Evolutionary conservation across 306 rosid genomes (phyloP).

Genomic region (barrel medic (Medicago truncatula)): MtrunA17r5.0-ANR NC_053047.1:32448501-32449000

Average conservation of each 20-base stretch:
- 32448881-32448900: slow-evolving; percentile 21
- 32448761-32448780: slow-evolving; percentile 9
- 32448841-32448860: slow-evolving; percentile 95
- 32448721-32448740: not conserved
- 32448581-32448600: too few species aligned
- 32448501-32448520: too few species aligned
- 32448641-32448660: slow-evolving; percentile 10
- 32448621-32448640: not conserved
- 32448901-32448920: slow-evolving; percentile 28
- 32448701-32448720: slow-evolving; percentile 15
- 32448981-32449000: slow-evolving; percentile 79
- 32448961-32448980: slow-evolving; percentile 28
- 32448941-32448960: slow-evolving; percentile 17
- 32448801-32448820: slow-evolving; percentile 73
- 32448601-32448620: too few species aligned
- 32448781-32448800: slow-evolving; percentile 28
- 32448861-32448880: slow-evolving; percentile 46
- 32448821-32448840: slow-evolving; percentile 86
- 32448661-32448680: slow-evolving; percentile 1
- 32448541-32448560: too few species aligned
- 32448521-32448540: too few species aligned
- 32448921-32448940: slow-evolving; percentile 37
- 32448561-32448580: too few species aligned
- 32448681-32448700: not conserved
- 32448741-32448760: not conserved